Conservation (phyloP, 163 green algal species). For the Chlamydomonas reinhardtii region DNA sequence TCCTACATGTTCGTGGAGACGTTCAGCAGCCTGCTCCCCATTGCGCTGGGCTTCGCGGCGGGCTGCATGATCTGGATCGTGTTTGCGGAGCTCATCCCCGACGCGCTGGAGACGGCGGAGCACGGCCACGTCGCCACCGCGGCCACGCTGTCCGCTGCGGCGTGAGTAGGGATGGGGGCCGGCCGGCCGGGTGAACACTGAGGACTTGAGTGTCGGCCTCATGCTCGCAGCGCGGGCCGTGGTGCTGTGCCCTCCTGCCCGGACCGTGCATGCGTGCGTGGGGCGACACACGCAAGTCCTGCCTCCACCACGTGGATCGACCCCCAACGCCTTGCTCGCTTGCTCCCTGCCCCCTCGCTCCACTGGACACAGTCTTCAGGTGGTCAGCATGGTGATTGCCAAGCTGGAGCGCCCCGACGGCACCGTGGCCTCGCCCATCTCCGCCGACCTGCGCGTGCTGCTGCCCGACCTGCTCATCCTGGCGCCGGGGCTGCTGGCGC, state of each 20-base stretch:
- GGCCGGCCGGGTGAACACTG: too few species aligned
- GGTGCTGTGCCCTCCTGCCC: too few species aligned
- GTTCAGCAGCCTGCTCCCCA: slow-evolving; percentile 88
- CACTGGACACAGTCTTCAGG: slow-evolving; percentile 80
- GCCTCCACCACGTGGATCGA: too few species aligned
- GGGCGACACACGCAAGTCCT: too few species aligned
- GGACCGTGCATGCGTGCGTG: too few species aligned
- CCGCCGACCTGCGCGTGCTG: slow-evolving; percentile 30
- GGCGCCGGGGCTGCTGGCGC: slow-evolving; percentile 7
- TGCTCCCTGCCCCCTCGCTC: too few species aligned
- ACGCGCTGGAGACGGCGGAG: slow-evolving; percentile 83
- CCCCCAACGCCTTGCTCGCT: too few species aligned
- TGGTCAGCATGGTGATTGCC: slow-evolving; percentile 80
- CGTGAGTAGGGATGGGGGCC: slow-evolving; percentile 48
- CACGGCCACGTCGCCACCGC: slow-evolving; percentile 79
- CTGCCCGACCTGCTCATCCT: slow-evolving; percentile 41
- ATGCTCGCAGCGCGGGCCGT: too few species aligned
- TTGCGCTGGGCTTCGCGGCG: slow-evolving; percentile 96
- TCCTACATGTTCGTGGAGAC: slow-evolving; percentile 95
- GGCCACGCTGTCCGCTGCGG: slow-evolving; percentile 83
- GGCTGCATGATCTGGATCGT: slow-evolving; percentile 99
- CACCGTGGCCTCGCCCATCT: slow-evolving; percentile 61
- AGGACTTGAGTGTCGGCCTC: too few species aligned
- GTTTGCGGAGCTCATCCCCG: slow-evolving; percentile 96
- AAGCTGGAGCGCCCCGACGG: slow-evolving; percentile 72